Evolutionary conservation across 768 basidiomycete genomes (phyloP).

Genomic region (Termitomyces sp.): DNA sequence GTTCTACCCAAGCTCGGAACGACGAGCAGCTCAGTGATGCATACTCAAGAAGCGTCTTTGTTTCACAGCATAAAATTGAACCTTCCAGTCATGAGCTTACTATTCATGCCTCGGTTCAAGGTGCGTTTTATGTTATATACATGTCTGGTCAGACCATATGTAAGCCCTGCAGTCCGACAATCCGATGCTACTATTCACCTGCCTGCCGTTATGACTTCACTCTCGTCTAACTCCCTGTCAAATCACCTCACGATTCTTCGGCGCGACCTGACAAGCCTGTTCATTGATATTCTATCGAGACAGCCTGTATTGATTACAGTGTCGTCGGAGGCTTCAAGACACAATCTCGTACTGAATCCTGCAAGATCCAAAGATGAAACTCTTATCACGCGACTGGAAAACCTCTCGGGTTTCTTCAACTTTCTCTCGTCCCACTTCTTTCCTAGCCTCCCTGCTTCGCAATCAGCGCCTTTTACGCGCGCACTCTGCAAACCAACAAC

Average conservation of each 20-base stretch:
- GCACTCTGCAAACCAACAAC: constrained; percentile 61
- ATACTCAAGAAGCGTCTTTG: constrained; percentile 53
- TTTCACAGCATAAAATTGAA: constrained; percentile 38
- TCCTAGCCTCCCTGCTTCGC: constrained; percentile 46
- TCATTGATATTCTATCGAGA: constrained; percentile 55
- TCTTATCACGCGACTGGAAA: constrained; percentile 44
- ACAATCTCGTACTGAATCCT: constrained; percentile 47
- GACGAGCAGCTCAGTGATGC: constrained; percentile 75
- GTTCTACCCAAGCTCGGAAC: constrained; percentile 50
- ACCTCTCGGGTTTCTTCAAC: constrained; percentile 52
- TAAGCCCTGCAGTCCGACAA: constrained; percentile 47
- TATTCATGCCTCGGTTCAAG: constrained; percentile 50
- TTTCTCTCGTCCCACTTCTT: constrained; percentile 64
- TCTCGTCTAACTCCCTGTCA: constrained; percentile 52
- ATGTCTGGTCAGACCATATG: not conserved
- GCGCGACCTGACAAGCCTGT: constrained; percentile 58
- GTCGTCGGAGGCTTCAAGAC: constrained; percentile 33
- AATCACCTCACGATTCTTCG: constrained; percentile 58
- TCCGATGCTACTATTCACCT: constrained; percentile 51
- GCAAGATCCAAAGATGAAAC: constrained; percentile 39
- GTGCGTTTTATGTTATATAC: constrained; percentile 19
- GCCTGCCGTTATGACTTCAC: constrained; percentile 52
- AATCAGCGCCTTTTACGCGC: constrained; percentile 45
- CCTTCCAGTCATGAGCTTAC: constrained; percentile 41
- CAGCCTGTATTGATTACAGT: constrained; percentile 45